These are phyloP conservation scores for Syncephalastrum racemosum DNA, from an alignment of 371 early-diverging fungal genomes.

Conservation along the genomic window DNA sequence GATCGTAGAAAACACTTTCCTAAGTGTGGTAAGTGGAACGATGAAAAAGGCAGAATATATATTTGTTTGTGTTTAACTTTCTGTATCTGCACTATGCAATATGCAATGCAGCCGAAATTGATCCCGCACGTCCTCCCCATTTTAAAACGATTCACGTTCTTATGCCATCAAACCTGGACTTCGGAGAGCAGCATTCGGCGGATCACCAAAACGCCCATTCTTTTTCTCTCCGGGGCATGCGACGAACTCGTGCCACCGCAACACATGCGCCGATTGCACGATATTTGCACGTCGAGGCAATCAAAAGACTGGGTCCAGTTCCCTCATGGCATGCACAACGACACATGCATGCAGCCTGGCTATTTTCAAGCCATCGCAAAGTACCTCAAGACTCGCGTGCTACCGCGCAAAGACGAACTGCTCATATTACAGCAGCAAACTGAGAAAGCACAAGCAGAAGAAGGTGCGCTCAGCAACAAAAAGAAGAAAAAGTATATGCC, in stretches of 20 bases:
- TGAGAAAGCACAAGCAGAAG: background rate
- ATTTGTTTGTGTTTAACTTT: constrained; percentile 2
- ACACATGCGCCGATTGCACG: constrained; percentile 82
- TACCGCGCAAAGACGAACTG: constrained; percentile 4
- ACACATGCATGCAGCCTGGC: constrained; percentile 78
- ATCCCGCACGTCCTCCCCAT: constrained; percentile 85
- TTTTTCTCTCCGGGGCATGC: constrained; percentile 78
- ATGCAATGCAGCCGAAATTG: constrained; percentile 65
- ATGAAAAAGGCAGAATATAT: constrained; percentile 1
- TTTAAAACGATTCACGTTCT: constrained; percentile 67
- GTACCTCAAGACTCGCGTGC: constrained; percentile 20
- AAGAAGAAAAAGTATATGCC: constrained; percentile 12
- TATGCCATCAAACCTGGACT: constrained; percentile 89
- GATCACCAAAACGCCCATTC: constrained; percentile 70
- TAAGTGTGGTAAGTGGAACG: constrained; percentile 68
- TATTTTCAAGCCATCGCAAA: constrained; percentile 79
- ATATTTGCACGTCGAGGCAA: constrained; percentile 54
- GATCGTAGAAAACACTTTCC: constrained; percentile 94
- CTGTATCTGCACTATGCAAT: background rate
- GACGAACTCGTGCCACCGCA: constrained; percentile 89
- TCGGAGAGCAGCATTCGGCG: constrained; percentile 73
- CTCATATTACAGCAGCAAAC: background rate
- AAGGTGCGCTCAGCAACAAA: background rate
- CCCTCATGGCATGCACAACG: constrained; percentile 88
- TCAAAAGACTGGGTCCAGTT: constrained; percentile 66